Evolutionary conservation across 352 stramenopile species (phyloP), one percentile per base, ranked within the genome.

Genomic region (Globisporangium emineosum): DNA sequence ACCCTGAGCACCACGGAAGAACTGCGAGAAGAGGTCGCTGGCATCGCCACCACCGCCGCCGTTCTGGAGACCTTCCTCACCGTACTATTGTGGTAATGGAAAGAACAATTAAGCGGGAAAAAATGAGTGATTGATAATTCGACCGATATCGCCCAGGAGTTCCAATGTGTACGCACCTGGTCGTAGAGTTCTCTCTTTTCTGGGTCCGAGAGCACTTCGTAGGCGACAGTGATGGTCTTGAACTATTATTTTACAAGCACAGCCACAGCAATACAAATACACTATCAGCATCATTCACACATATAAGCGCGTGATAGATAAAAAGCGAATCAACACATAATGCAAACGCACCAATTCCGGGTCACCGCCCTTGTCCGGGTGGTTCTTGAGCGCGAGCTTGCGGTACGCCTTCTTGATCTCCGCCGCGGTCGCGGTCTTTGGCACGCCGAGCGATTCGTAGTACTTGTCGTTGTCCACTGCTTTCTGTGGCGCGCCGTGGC

Each of bases 351-450:
- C 76, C 27, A 93, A 72, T 72, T 99, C 97, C 47, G 97, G 90
- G 79, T 99, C 97, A 65, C 98, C 98, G 56, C 98, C 97, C 79
- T 99, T 99, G 75, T 99, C 98, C 27, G 97, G 97, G 79, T 99
- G 97, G 76, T 99, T 98, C 76, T 95, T 97, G 19, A 96, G 75
- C 54, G 88, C 88, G 27, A 97, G 70, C 71, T 97, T 97, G 61
- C 89, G 83, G 73, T 96, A 97, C 7, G 89, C 88, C 66, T 96
- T 96, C 78, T 97, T 97, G 69, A 97, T 93, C 68, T 97, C 89
- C 8, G 79, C 86, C 8, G 75, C 76, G 52, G 78, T 89, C 23
- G 88, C 87, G 40, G 79, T 90, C 81, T 97, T 97, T 27, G 82
- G 35, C 33, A 97, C 84, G 61, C 90, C 89, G 32, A 97, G 78